A percentile compares a stretch with the other conserved stretches of the same genome.
Conservation (phyloP, 495 filamentous ascomycete genomes). For the Xylaria scruposa region DNA sequence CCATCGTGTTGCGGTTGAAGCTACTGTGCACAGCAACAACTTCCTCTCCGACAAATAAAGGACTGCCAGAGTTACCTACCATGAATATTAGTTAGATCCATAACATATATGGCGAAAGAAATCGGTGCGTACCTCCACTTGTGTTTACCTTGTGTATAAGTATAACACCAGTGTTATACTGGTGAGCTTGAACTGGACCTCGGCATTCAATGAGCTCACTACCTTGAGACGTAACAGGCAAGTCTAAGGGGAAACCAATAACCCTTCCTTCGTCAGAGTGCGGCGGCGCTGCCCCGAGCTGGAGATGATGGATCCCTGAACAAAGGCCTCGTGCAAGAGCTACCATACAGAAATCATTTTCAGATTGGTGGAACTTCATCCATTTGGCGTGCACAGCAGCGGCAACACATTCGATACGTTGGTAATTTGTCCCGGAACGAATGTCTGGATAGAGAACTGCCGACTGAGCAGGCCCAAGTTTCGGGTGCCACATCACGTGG, state of each 20-base stretch:
- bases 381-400: background rate
- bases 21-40: background rate
- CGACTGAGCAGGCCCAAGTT: conserved; percentile 1
- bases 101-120: no score
- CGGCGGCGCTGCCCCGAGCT: no score
- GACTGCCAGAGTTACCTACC: background rate
- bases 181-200: background rate
- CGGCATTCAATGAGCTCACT: background rate
- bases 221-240: background rate
- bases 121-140: background rate
- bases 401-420: background rate
- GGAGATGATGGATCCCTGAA: background rate
- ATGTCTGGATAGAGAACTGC: background rate
- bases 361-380: background rate
- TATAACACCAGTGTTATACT: background rate
- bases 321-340: background rate
- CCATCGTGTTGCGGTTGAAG: background rate
- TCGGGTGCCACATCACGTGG: background rate
- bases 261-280: background rate
- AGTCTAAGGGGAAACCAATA: background rate
- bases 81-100: background rate
- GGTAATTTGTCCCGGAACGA: background rate
- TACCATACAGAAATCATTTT: conserved; percentile 10
- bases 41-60: background rate
- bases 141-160: background rate